These are phyloP conservation scores for Penicillium sp. DNA, from an alignment of 2,329 filamentous ascomycete species.

Conservation along the genomic window DNA sequence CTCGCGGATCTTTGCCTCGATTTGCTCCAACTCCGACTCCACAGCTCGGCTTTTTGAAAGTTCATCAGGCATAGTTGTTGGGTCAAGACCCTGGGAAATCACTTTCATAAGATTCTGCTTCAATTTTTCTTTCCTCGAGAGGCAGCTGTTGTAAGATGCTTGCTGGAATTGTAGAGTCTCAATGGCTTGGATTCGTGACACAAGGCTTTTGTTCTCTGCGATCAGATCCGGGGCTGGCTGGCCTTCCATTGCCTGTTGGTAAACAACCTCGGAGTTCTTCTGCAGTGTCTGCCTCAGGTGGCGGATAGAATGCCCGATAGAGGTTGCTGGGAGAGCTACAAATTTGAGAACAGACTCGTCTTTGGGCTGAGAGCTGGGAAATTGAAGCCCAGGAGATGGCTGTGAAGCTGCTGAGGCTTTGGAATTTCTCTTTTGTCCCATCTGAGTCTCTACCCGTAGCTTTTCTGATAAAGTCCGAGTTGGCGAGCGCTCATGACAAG, in stretches of 20 bases:
- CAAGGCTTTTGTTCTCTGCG: slow-evolving; percentile 36
- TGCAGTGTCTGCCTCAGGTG: slow-evolving; percentile 32
- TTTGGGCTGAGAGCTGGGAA: slow-evolving; percentile 22
- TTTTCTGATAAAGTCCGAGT: not conserved
- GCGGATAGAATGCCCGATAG: slow-evolving; percentile 28
- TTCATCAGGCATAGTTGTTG: slow-evolving; percentile 32
- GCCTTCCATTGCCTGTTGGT: slow-evolving; percentile 39
- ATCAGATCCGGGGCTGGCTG: slow-evolving; percentile 34
- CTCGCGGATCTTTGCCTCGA: slow-evolving; percentile 34
- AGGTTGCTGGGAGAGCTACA: slow-evolving; percentile 27
- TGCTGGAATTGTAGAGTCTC: slow-evolving; percentile 32
- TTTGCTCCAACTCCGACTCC: slow-evolving; percentile 33
- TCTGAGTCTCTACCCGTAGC: not conserved
- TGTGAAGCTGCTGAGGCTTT: slow-evolving; percentile 8
- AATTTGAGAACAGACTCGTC: slow-evolving; percentile 32
- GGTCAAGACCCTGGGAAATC: slow-evolving; percentile 35
- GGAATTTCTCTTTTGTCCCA: not conserved
- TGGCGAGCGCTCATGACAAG: not conserved
- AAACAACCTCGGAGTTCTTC: slow-evolving; percentile 39
- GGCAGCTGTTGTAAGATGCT: slow-evolving; percentile 25
- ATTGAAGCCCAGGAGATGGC: slow-evolving; percentile 11
- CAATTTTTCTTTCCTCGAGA: slow-evolving; percentile 33
- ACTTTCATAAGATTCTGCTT: slow-evolving; percentile 38
- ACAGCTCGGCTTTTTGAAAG: slow-evolving; percentile 35
- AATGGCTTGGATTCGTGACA: slow-evolving; percentile 39